These are phyloP conservation scores for Gossypium schwendimanii DNA, from an alignment of 441 rosid genomes.

Conservation along the genomic window DNA sequence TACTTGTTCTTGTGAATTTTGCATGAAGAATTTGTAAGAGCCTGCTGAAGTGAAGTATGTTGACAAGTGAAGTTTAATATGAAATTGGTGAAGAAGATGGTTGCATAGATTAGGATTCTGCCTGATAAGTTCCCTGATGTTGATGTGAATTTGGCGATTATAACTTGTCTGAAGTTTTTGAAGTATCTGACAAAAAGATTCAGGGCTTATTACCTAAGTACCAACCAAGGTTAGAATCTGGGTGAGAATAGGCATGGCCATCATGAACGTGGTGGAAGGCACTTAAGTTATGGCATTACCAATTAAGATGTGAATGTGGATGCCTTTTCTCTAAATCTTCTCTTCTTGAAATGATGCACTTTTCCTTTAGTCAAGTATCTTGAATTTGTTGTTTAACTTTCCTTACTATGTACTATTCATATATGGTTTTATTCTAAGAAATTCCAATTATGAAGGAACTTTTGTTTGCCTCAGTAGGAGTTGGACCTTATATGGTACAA, in stretches of 20 bases:
- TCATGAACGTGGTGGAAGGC: background rate
- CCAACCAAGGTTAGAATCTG: background rate
- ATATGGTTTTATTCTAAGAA: background rate
- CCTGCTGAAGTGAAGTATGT: background rate
- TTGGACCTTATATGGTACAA: background rate
- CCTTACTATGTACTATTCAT: background rate
- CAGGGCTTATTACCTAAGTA: background rate
- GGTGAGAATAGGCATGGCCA: background rate
- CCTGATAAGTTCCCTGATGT: slow-evolving; percentile 4
- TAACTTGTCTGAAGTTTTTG: background rate
- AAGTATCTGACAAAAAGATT: background rate
- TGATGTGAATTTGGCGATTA: background rate
- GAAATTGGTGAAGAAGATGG: background rate
- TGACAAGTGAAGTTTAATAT: background rate
- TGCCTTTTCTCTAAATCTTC: background rate
- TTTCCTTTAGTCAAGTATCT: background rate
- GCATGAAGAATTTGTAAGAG: slow-evolving; percentile 4
- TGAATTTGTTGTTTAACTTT: background rate
- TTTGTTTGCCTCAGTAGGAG: background rate
- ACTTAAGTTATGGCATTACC: background rate
- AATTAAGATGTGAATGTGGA: background rate
- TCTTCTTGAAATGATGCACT: background rate
- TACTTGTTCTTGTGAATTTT: background rate
- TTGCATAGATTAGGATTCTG: slow-evolving; percentile 3
- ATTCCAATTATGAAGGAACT: background rate